Evolutionary conservation across 257 asterid species (phyloP).

Genomic region (Nyctanthes arbortristis): DNA sequence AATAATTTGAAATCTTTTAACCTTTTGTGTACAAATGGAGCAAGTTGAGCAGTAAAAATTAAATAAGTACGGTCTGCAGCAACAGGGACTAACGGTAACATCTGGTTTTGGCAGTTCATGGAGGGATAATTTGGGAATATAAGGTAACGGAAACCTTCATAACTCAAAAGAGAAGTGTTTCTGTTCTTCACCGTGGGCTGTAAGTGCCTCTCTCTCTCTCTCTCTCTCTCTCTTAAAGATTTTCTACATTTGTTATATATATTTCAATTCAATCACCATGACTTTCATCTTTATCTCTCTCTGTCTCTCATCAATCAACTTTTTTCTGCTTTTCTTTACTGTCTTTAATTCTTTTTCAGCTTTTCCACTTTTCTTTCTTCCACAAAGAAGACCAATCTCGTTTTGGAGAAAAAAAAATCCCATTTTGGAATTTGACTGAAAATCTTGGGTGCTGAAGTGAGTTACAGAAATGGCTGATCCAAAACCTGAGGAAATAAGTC

Average conservation of each 20-base stretch:
- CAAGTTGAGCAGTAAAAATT: conserved; percentile 16
- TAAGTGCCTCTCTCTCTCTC: conserved; percentile 31
- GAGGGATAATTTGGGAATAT: conserved; percentile 61
- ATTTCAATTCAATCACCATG: conserved; percentile 45
- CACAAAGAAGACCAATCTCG: conserved; percentile 16
- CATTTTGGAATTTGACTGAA: conserved; percentile 25
- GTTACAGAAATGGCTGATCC: conserved; percentile 65
- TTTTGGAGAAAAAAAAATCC: conserved; percentile 29
- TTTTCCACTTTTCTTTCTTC: conserved; percentile 40
- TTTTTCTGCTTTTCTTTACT: conserved; percentile 42
- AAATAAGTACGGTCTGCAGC: conserved; percentile 37
- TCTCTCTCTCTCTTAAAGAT: conserved; percentile 26
- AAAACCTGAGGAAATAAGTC: conserved; percentile 92
- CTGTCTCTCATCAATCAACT: conserved; percentile 21
- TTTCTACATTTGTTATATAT: conserved; percentile 33
- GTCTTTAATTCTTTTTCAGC: conserved; percentile 35
- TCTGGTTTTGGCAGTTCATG: conserved; percentile 67
- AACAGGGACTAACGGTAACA: conserved; percentile 75
- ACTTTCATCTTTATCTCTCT: conserved; percentile 31
- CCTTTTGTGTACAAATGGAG: too few species aligned
- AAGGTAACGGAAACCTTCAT: conserved; percentile 46
- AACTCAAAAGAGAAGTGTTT: too few species aligned
- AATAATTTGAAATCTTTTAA: too few species aligned
- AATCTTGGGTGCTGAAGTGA: conserved; percentile 17
- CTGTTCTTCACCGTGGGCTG: conserved; percentile 39